A percentile compares a stretch with the other conserved stretches of the same genome.
Conservation (phyloP, 2,329 filamentous ascomycete species). For the Colletotrichum lindemuthianum region DNA sequence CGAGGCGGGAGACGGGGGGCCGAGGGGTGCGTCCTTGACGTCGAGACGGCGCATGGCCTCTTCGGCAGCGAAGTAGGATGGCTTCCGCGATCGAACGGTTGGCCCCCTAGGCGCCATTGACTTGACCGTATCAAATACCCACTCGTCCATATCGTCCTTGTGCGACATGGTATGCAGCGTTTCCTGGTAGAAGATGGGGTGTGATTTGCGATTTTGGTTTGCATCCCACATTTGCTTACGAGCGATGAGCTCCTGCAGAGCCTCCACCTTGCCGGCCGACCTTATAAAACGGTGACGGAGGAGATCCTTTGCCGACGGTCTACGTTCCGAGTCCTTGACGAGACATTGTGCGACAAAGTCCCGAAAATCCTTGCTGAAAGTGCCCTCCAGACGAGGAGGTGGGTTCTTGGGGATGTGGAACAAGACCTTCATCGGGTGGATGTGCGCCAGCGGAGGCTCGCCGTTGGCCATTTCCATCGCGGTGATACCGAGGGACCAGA, state of each 20-base stretch:
- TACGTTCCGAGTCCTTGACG: constrained; percentile 87
- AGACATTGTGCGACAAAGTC: constrained; percentile 93
- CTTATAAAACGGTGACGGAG: constrained; percentile 90
- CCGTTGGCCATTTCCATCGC: constrained; percentile 90
- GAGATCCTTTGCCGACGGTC: constrained; percentile 87
- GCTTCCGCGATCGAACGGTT: constrained; percentile 62
- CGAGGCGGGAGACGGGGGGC: constrained; percentile 62
- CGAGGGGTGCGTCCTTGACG: constrained; percentile 68
- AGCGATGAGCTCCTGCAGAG: constrained; percentile 85
- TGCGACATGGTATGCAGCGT: constrained; percentile 79
- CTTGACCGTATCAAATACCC: constrained; percentile 96
- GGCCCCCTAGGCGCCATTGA: constrained; percentile 70
- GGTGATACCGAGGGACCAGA: constrained; percentile 93
- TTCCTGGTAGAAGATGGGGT: constrained; percentile 91
- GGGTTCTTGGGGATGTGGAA: constrained; percentile 91
- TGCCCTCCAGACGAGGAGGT: constrained; percentile 84
- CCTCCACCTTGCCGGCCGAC: constrained; percentile 86
- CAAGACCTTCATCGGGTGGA: constrained; percentile 93
- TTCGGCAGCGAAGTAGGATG: constrained; percentile 68
- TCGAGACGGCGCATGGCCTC: constrained; percentile 70
- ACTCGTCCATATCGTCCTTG: constrained; percentile 80
- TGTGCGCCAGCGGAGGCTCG: constrained; percentile 86
- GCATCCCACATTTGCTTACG: constrained; percentile 86
- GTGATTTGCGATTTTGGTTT: constrained; percentile 72
- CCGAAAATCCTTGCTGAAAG: constrained; percentile 90